Evolutionary conservation across 2,329 filamentous ascomycete genomes (phyloP), one percentile per base, ranked within the genome.

Genomic region (Cordyceps farinosa): DNA sequence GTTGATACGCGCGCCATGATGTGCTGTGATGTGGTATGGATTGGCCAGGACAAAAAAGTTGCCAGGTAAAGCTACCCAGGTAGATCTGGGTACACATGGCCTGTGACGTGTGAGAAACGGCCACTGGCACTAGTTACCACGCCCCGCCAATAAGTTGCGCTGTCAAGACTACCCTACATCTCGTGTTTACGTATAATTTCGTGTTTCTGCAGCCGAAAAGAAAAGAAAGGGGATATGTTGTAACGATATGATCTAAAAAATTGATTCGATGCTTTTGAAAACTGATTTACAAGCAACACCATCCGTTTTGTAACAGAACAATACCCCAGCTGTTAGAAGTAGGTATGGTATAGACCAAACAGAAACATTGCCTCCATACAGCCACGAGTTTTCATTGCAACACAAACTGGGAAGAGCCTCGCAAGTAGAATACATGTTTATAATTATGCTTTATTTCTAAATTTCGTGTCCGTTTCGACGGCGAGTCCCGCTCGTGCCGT

Each of bases 1-100:
- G 36, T 27, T 11, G 64, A 59, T 34, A 36, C 27, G 36, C 62
- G 55, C 17, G 57, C 62, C 64, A 65, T 65, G 9, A 7, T 60
- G 54, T 29, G 48, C 40, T 42, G 48, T 48, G 38, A 8, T 52
- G 51, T 50, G 48, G n/a, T 38, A 2, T n/a, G 22, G 48, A n/a
- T n/a, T 64, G 56, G 13, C 13, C 44, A 27, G 4, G 29, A 13
- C 27, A 29, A 27, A 55, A 29, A 50, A 11, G 61, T 36, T 45
- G 53, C 27, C 17, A 50, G 38, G 7, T 15, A 36, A 59, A 55
- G 38, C 15, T 36, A 30, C 15, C 22, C 10, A 22, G 22, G 22
- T 34, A 3, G 3, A 50, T 27, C 17, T 30, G 34, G 32, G 40
- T 29, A n/a, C 3, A 5, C 13, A 30, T 32, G 45, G 47, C 57